Evolutionary conservation across 2,329 filamentous ascomycete species (phyloP), one percentile per base, ranked within the genome.

Genomic region (Tolypocladium ovalisporum): DNA sequence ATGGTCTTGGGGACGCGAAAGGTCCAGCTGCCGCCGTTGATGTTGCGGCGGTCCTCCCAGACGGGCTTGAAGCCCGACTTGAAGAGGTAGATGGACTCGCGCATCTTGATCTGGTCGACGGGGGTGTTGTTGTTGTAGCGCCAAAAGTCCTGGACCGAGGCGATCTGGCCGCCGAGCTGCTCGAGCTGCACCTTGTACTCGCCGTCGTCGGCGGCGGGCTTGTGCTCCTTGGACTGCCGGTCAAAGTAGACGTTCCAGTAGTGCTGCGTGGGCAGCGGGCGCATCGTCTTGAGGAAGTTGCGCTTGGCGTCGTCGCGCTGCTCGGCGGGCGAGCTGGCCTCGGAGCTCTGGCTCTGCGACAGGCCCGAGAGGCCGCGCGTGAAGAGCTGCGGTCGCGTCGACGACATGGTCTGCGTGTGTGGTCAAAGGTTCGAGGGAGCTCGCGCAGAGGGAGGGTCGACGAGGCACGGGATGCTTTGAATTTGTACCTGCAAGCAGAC

Each of bases 31-130:
- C 93, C 93, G 55, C 93, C 93, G 60, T 85, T 80, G 59, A 87
- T 78, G 73, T 97, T 97, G 66, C 94, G 85, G 44, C 89, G 83
- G 70, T 97, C 93, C 74, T 91, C 88, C 88, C 88, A 91, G 63
- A 90, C 76, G 57, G 88, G 88, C 61, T 81, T 82, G 72, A 90
- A 89, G 39, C 88, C 88, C 61, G 83, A 79, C 71, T 90, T 90
- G 78, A 91, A 91, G 62, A 92, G 79, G 70, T 91, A 89, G 62
- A 91, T 81, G 52, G 84, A 87, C 73, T 91, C 87, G 66, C 87
- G 84, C 77, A 88, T 84, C 72, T 86, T 86, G 71, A 92, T 85
- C 70, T 86, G 82, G 58, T 86, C 82, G 66, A 90, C 85, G 19
- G 88, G 88, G 42, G 86, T 89, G 72, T 91, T 90, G 75, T 92